Percentiles rank a stretch among this genome's conserved stretches.
Evolutionary conservation across 306 rosid species (phyloP).

Genomic region (Vachellia pachyceras): DNA sequence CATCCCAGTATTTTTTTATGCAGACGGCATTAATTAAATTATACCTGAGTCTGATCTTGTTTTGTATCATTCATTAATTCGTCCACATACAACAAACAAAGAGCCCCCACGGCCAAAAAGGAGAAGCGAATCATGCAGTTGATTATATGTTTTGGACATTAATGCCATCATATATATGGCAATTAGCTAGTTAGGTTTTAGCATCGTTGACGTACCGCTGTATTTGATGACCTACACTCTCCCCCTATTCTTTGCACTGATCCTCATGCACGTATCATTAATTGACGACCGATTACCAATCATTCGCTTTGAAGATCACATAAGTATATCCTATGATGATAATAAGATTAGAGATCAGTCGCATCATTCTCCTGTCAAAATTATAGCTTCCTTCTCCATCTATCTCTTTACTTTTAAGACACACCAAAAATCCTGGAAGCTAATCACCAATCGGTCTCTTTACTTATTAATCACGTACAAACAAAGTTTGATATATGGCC

Average conservation of each 20-base stretch:
- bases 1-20: not conserved
- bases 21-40: not conserved
- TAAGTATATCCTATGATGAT: slow-evolving; percentile 26
- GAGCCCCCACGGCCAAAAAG: not conserved
- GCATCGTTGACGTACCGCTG: slow-evolving; percentile 37
- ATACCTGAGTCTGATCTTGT: not conserved
- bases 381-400: not conserved
- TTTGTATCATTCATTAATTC: not conserved
- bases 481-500: not conserved
- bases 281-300: slow-evolving; percentile 39
- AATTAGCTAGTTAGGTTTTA: not conserved
- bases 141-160: slow-evolving; percentile 15
- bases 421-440: not conserved
- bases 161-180: not conserved
- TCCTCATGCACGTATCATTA: slow-evolving; percentile 34
- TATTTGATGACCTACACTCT: too few species aligned
- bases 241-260: slow-evolving; percentile 28
- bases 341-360: slow-evolving; percentile 24
- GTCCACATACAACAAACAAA: slow-evolving; percentile 1
- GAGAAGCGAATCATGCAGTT: not conserved
- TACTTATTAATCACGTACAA: not conserved
- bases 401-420: not conserved
- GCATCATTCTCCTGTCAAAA: slow-evolving; percentile 37
- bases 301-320: slow-evolving; percentile 38
- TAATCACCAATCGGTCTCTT: slow-evolving; percentile 1